Evolutionary conservation across 176 grass and related monocot genomes (phyloP).

Genomic region (Phoenix roebelenii): DNA sequence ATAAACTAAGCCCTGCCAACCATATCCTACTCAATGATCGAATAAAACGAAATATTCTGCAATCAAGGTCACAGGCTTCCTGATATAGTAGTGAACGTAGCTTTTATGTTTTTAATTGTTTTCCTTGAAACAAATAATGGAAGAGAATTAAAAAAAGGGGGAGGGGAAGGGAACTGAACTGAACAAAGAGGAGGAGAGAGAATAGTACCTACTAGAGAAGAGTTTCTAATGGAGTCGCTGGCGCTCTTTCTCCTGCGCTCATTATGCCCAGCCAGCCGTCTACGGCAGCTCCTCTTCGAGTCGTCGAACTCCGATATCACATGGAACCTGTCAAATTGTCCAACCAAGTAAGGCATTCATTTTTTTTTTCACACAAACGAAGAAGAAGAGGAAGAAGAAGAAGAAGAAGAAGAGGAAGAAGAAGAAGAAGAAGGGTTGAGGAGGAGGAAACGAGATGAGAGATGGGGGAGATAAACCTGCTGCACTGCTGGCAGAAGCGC

Average conservation of each 20-base stretch:
- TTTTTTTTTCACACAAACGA: no score
- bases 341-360: neutral
- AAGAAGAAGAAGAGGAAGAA: neutral
- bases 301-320: constrained; percentile 10
- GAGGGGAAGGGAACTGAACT: no score
- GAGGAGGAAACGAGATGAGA: neutral
- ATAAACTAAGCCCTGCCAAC: no score
- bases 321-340: constrained; percentile 1
- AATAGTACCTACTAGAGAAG: neutral
- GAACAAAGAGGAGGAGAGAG: no score
- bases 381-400: no score
- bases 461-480: neutral
- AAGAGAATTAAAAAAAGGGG: no score
- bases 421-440: neutral
- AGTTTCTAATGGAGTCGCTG: constrained; percentile 5
- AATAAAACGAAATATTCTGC: no score
- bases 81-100: no score
- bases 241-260: constrained; percentile 5
- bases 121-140: no score
- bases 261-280: constrained; percentile 4
- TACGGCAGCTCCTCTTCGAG: constrained; percentile 7
- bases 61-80: no score
- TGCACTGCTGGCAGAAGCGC: constrained; percentile 9
- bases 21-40: no score
- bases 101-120: no score